These are phyloP conservation scores for Alternaria consortialis DNA, from an alignment of 2,329 filamentous ascomycete genomes.

Conservation along the genomic window DNA sequence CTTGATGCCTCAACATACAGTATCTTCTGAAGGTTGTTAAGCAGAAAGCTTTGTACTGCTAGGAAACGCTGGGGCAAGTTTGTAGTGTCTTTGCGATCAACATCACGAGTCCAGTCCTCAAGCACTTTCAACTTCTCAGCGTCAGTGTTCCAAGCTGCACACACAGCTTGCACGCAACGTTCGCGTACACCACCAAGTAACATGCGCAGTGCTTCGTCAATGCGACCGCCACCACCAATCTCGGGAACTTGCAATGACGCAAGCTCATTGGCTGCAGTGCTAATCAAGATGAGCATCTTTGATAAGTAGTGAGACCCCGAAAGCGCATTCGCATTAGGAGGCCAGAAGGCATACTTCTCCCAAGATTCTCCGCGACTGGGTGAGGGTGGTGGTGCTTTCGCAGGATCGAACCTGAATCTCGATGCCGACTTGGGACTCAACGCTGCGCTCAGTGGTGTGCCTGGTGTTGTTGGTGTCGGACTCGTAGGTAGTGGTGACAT, in stretches of 20 bases:
- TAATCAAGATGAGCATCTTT: slow-evolving; percentile 81
- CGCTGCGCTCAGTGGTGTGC: slow-evolving; percentile 62
- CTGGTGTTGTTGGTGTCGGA: slow-evolving; percentile 69
- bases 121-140: slow-evolving; percentile 91
- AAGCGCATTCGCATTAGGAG: slow-evolving; percentile 88
- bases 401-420: slow-evolving; percentile 81
- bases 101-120: slow-evolving; percentile 89
- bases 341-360: slow-evolving; percentile 97
- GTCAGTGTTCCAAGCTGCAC: slow-evolving; percentile 91
- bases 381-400: slow-evolving; percentile 79
- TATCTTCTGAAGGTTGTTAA: slow-evolving; percentile 92
- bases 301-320: slow-evolving; percentile 91
- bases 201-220: slow-evolving; percentile 74
- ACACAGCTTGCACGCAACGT: slow-evolving; percentile 83
- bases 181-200: slow-evolving; percentile 84
- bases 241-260: slow-evolving; percentile 75
- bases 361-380: slow-evolving; percentile 79
- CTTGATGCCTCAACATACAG: slow-evolving; percentile 88
- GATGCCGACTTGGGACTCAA: slow-evolving; percentile 71
- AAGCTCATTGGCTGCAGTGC: slow-evolving; percentile 88
- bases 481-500: slow-evolving; percentile 81
- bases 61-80: slow-evolving; percentile 89
- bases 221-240: slow-evolving; percentile 58
- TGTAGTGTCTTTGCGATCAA: slow-evolving; percentile 85
- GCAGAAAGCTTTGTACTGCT: slow-evolving; percentile 81